These are phyloP conservation scores for Spathaspora sp. DNA, from an alignment of 1,139 yeast genomes.

Conservation along the genomic window DNA sequence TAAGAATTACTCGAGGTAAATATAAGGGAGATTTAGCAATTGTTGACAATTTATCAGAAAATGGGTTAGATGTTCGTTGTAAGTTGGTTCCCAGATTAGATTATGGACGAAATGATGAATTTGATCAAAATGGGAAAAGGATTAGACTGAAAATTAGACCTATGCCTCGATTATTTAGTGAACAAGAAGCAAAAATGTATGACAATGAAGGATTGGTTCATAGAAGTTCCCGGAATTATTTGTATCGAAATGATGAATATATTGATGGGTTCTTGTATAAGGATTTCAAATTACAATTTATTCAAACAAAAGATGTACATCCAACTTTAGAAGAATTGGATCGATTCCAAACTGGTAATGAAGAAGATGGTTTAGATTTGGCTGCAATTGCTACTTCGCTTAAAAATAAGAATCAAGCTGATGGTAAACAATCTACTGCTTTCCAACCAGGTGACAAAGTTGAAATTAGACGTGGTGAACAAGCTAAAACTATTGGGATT, in stretches of 20 bases:
- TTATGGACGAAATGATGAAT: constrained; percentile 70
- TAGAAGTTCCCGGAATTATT: constrained; percentile 71
- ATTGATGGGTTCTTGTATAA: constrained; percentile 84
- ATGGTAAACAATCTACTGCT: constrained; percentile 33
- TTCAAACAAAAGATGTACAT: constrained; percentile 80
- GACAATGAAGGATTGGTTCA: constrained; percentile 63
- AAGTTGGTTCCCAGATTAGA: constrained; percentile 92
- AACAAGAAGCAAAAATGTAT: constrained; percentile 59
- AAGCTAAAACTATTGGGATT: constrained; percentile 81
- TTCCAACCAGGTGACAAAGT: constrained; percentile 96
- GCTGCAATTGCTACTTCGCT: constrained; percentile 82
- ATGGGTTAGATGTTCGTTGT: constrained; percentile 90
- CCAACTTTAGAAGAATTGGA: constrained; percentile 91
- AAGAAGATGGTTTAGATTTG: constrained; percentile 75
- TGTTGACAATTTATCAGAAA: constrained; percentile 90
- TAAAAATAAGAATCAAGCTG: constrained; percentile 50
- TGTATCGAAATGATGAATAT: constrained; percentile 86
- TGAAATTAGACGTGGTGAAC: constrained; percentile 90
- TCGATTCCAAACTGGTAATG: constrained; percentile 68
- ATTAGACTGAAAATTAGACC: constrained; percentile 66
- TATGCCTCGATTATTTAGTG: constrained; percentile 80
- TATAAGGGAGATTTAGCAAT: constrained; percentile 92
- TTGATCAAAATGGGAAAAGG: constrained; percentile 55
- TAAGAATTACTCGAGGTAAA: constrained; percentile 85
- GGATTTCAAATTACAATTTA: constrained; percentile 78